phyloP scores from a whole-genome alignment of 129 eudicot genomes.

The Glebionis coronaria region DNA sequence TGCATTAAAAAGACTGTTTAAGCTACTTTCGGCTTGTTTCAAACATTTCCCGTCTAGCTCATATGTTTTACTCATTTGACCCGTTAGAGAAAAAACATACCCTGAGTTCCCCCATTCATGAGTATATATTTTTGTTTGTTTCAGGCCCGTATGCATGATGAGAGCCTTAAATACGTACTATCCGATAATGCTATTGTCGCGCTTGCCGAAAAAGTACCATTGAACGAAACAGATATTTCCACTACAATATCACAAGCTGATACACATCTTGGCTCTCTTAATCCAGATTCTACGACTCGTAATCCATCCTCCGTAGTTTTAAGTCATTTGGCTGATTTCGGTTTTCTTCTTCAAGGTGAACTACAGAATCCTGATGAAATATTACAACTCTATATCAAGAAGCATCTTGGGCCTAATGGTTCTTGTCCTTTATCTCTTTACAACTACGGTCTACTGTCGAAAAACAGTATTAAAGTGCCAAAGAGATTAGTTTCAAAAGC shows the following conservation, averaged over 20 bases:
- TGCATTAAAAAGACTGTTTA: neutral
- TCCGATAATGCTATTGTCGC: constrained; percentile 76
- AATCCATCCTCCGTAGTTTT: constrained; percentile 63
- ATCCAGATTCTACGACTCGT: constrained; percentile 28
- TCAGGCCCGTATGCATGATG: constrained; percentile 98
- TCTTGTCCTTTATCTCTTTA: constrained; percentile 73
- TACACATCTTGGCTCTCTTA: constrained; percentile 38
- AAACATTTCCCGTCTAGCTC: too few relatives aligned
- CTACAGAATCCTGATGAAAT: constrained; percentile 40
- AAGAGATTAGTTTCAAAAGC: constrained; percentile 35
- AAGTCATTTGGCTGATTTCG: constrained; percentile 65
- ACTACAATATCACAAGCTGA: constrained; percentile 57
- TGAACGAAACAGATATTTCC: constrained; percentile 44
- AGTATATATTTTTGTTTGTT: constrained; percentile 16
- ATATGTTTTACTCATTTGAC: neutral
- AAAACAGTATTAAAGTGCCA: constrained; percentile 37
- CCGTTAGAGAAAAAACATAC: neutral
- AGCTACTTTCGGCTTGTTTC: too few relatives aligned
- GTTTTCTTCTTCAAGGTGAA: constrained; percentile 41
- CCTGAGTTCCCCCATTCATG: neutral
- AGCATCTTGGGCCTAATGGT: constrained; percentile 65
- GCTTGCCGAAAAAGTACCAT: constrained; percentile 61
- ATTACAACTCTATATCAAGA: constrained; percentile 40
- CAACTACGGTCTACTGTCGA: constrained; percentile 66
- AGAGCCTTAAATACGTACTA: constrained; percentile 83